Evolutionary conservation across 768 basidiomycete genomes (phyloP), one percentile per base, ranked within the genome.

Genomic region (Polyporus arcularius): DNA sequence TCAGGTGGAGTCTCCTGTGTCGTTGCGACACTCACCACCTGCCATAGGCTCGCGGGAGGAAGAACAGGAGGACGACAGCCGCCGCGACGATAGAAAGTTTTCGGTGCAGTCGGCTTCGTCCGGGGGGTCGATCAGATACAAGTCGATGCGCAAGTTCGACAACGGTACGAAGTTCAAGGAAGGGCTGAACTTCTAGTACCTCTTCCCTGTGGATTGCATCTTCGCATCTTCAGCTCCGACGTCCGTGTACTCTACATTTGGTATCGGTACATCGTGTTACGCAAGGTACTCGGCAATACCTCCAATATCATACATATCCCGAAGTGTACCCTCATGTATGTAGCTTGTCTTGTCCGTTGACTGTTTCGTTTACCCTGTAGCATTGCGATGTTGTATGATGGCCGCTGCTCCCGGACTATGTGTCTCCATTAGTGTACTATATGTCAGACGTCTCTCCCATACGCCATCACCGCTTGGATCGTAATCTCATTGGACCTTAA

Each of bases 151-250:
- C 15, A 71, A 66, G 56, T 70, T 71, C 58, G 65, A 69, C n/a
- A 67, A 64, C 52, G 71, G 71, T 1, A 71, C 70, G 26, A 69
- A 70, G 59, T 72, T 72, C 68, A 70, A 63, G 62, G 71, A 72
- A 58, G 61, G 35, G n/a, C 49, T 65, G 50, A 55, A 53, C 15
- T 59, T 56, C 43, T 62, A 32, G 30, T 15, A 1, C 15, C 48
- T 15, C 21, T 12, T 5, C 43, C 43, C 41, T 10, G 7, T 26
- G 21, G 21, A 26, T 21, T 30, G 21, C 26, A 9, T 1, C 9
- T 0, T 18, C 21, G 16, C 30, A 21, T 31, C 2, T 16, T 38
- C 28, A 12, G 46, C 16, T 45, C 15, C n/a, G n/a, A 16, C 43
- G 21, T 3, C 4, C 12, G 26, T 10, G 12, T 28, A 18, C 11